Evolutionary conservation across 2,329 filamentous ascomycete genomes (phyloP), one percentile per base, ranked within the genome.

Genomic region (Fonsecaea pedrosoi): DNA sequence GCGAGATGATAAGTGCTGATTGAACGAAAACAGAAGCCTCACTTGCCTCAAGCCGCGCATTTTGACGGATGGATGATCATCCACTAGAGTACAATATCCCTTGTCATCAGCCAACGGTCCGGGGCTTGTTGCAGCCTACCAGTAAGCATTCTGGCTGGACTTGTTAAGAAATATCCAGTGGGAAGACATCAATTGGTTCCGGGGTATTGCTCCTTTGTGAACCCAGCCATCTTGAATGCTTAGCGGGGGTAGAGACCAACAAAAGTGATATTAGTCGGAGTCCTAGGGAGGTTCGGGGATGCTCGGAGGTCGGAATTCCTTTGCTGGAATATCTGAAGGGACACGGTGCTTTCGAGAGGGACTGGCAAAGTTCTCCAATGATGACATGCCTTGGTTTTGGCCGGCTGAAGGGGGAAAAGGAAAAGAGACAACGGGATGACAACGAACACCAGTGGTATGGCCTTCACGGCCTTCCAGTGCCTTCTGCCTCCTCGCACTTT

Each of bases 51-150:
- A 45, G n/a, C 7, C n/a, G 6, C 40, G 40, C 18, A 50, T 25
- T 50, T 12, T 25, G 18, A 50, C 21, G 18, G 25, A 50, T n/a
- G 45, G 45, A 50, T 50, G 45, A 50, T 50, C 45, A 25, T 50
- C 45, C 45, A 25, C 45, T 50, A 50, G 18, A 25, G 45, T 21
- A 25, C 45, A 10, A 9, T 25, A 10, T 48, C 18, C 18, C 42
- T 50, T 50, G 45, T 50, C 18, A 50, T 25, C 18, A 50, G 45
- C 21, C 45, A 25, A 21, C 45, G 45, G 25, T 50, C n/a, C 45
- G 10, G 45, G 45, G 45, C n/a, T 50, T 50, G 21, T 50, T 25
- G 18, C 10, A 42, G 38, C 38, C 15, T 15, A 42, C 13, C 45
- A 21, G 45, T 50, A 50, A 50, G 45, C 45, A 21, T 50, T 50